Conservation (phyloP, 805 yeast genomes). For the Wickerhamiella occidentalis region DNA sequence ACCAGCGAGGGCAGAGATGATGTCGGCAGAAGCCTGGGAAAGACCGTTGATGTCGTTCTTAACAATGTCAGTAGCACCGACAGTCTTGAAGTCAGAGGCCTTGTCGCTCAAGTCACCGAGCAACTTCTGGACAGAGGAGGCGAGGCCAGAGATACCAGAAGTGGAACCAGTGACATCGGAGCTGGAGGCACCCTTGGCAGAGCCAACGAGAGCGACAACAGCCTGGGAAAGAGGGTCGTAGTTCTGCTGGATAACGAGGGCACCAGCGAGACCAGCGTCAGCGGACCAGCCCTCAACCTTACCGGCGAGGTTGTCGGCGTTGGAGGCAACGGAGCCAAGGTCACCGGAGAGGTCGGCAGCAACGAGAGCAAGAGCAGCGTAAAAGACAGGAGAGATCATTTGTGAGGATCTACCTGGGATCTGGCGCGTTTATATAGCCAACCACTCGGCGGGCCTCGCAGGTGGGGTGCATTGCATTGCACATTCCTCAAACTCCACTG, state of each 20-base stretch:
- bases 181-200: constrained; percentile 11
- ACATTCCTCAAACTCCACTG: not conserved
- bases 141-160: constrained; percentile 3
- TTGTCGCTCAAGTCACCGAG: constrained; percentile 18
- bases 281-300: constrained; percentile 15
- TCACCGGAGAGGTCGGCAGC: constrained; percentile 11
- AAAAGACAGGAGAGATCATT: constrained; percentile 5
- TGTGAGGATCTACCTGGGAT: not conserved
- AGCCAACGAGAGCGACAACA: constrained; percentile 13
- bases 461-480: constrained; percentile 10
- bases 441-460: not conserved
- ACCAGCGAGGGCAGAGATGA: constrained; percentile 12
- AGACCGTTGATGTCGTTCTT: constrained; percentile 15
- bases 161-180: constrained; percentile 12
- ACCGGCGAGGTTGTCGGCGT: constrained; percentile 35
- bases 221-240: constrained; percentile 19
- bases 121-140: constrained; percentile 14
- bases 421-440: not conserved
- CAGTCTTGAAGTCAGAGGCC: constrained; percentile 19
- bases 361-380: constrained; percentile 5
- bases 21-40: constrained; percentile 11
- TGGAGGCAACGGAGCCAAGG: constrained; percentile 28
- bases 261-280: constrained; percentile 23
- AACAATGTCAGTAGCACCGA: constrained; percentile 18
- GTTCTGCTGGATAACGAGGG: constrained; percentile 23